phyloP scores from a whole-genome alignment of 768 basidiomycete genomes.

The Mycena olivaceomarginata region DNA sequence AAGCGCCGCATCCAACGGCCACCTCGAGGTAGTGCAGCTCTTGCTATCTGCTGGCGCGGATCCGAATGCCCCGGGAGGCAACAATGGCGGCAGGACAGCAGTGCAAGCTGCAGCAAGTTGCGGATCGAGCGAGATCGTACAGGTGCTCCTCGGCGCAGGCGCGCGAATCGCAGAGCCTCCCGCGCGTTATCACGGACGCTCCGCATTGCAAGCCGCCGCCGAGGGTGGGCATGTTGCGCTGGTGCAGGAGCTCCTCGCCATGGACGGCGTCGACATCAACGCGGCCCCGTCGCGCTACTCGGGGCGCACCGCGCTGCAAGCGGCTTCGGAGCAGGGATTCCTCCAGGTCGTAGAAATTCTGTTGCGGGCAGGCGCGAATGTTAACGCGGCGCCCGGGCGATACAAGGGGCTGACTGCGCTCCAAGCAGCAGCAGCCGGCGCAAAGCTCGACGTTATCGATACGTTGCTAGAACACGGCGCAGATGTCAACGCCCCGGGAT shows the following conservation, averaged over 20 bases:
- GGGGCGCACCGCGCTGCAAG: constrained; percentile 41
- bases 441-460: constrained; percentile 28
- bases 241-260: constrained; percentile 20
- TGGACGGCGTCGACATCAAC: constrained; percentile 37
- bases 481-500: constrained; percentile 39
- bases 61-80: constrained; percentile 36
- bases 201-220: constrained; percentile 36
- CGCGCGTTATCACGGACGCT: constrained; percentile 31
- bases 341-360: constrained; percentile 20
- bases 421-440: constrained; percentile 22
- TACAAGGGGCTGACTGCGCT: constrained; percentile 39
- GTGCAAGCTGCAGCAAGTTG: constrained; percentile 30
- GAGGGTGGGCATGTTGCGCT: constrained; percentile 30
- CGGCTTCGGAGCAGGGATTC: constrained; percentile 22
- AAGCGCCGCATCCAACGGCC: constrained; percentile 31
- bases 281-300: constrained; percentile 26
- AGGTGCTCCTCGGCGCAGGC: constrained; percentile 23
- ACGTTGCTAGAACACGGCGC: constrained; percentile 34
- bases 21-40: constrained; percentile 27
- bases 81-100: constrained; percentile 38
- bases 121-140: constrained; percentile 21
- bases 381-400: constrained; percentile 27
- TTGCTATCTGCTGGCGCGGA: constrained; percentile 35
- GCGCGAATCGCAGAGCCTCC: constrained; percentile 27
- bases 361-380: constrained; percentile 19